phyloP scores from a whole-genome alignment of 106 monocot species.

The Apostasia shenzhenica region DNA sequence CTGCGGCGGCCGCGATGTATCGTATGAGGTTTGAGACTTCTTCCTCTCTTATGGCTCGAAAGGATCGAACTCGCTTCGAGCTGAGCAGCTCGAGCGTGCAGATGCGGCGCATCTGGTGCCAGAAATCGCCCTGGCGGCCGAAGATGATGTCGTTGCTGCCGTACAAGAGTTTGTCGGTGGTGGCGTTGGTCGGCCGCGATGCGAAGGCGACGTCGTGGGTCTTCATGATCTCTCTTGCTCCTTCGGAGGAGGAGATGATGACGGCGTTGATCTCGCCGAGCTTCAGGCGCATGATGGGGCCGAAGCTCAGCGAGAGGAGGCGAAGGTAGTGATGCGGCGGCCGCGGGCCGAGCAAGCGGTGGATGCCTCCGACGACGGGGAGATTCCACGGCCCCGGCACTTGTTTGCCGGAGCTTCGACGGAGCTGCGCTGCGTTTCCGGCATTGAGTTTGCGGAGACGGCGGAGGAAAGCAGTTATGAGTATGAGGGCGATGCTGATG shows the following conservation, averaged over 20 bases:
- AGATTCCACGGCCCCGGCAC: conserved; percentile 14
- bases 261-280: conserved; percentile 12
- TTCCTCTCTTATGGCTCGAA: not conserved
- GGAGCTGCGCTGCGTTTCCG: too few species aligned
- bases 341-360: not conserved
- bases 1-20: not conserved
- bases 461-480: too few species aligned
- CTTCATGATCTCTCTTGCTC: conserved; percentile 8
- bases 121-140: conserved; percentile 13
- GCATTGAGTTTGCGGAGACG: too few species aligned
- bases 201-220: conserved; percentile 18
- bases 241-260: conserved; percentile 13
- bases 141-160: conserved; percentile 16
- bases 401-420: not conserved
- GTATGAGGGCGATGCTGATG: too few species aligned
- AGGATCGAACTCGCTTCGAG: conserved; percentile 6
- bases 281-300: conserved; percentile 12
- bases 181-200: conserved; percentile 4
- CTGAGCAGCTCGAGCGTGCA: conserved; percentile 9
- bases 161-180: conserved; percentile 4
- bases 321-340: conserved; percentile 4
- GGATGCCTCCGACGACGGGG: conserved; percentile 19
- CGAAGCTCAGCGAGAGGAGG: conserved; percentile 9
- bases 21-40: conserved; percentile 5
- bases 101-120: conserved; percentile 17